A percentile compares a stretch with the other conserved stretches of the same genome.
These are phyloP conservation scores for Salix viminalis DNA, from an alignment of 345 rosid genomes.

Conservation along the genomic window DNA sequence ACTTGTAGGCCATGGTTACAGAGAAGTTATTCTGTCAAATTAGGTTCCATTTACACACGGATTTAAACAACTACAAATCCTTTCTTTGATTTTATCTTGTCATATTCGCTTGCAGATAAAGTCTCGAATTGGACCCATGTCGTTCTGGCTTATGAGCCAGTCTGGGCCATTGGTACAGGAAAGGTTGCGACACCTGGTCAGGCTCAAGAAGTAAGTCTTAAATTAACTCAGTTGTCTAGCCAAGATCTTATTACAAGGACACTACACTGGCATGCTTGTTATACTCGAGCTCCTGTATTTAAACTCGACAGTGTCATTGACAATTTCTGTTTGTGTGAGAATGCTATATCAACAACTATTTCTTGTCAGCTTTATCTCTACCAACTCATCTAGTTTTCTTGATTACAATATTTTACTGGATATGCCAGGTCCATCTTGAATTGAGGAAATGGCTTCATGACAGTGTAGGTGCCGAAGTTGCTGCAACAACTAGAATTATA, in stretches of 20 bases:
- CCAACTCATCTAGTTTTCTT: neutral
- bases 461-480: conserved; percentile 54
- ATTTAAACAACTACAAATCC: neutral
- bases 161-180: conserved; percentile 85
- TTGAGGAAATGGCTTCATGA: conserved; percentile 65
- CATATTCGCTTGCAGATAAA: conserved; percentile 37
- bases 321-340: neutral
- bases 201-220: conserved; percentile 61
- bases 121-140: conserved; percentile 49
- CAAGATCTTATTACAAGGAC: neutral
- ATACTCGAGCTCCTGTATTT: neutral
- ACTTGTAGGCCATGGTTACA: neutral
- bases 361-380: neutral
- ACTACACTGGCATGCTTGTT: neutral
- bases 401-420: neutral
- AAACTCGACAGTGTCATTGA: neutral
- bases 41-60: neutral
- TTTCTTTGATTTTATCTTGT: neutral
- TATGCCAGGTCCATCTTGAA: conserved; percentile 50
- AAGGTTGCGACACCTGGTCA: conserved; percentile 78
- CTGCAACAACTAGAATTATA: conserved; percentile 56
- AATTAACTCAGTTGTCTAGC: neutral
- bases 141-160: conserved; percentile 76
- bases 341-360: neutral
- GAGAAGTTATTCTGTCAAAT: too few relatives aligned